Evolutionary conservation across 208 protist genomes (phyloP).

Genomic region (Leishmania amazonensis): DNA sequence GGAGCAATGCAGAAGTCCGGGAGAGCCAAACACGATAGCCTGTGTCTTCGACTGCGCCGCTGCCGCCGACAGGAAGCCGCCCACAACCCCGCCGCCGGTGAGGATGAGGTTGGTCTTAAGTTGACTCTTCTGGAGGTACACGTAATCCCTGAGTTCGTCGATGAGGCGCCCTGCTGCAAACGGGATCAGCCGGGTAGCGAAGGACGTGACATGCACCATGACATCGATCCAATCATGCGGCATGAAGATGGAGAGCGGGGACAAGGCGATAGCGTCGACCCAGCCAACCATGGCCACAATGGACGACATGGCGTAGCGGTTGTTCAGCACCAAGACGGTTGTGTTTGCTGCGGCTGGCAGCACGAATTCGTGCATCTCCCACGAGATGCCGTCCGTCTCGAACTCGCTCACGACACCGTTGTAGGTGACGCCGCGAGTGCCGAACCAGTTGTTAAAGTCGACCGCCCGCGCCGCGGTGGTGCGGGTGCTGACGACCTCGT

Average conservation of each 20-base stretch:
- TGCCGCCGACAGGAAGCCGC: conserved; percentile 52
- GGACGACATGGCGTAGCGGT: conserved; percentile 44
- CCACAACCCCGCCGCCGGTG: conserved; percentile 47
- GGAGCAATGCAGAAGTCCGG: conserved; percentile 55
- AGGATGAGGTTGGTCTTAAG: conserved; percentile 37
- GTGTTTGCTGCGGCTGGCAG: conserved; percentile 29
- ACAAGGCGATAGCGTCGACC: conserved; percentile 66
- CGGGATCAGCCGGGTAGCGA: conserved; percentile 47
- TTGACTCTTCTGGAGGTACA: conserved; percentile 16
- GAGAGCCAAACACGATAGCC: conserved; percentile 57
- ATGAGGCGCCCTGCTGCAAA: conserved; percentile 35
- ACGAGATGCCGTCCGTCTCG: conserved; percentile 29
- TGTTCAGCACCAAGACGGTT: conserved; percentile 61
- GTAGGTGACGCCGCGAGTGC: conserved; percentile 40
- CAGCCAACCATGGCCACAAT: conserved; percentile 61
- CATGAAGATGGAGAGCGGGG: conserved; percentile 69
- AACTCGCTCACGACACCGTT: conserved; percentile 33
- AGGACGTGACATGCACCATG: conserved; percentile 58
- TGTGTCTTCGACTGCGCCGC: conserved; percentile 38
- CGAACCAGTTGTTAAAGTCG: conserved; percentile 74
- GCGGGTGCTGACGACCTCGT: conserved; percentile 45
- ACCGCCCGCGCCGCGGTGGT: conserved; percentile 12
- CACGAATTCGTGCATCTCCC: conserved; percentile 51
- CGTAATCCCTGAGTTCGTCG: conserved; percentile 28
- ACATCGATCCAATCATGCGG: conserved; percentile 49